Base-by-base conservation (phyloP, 805 yeast genomes). In the Isabelozyma gotoi region DNA sequence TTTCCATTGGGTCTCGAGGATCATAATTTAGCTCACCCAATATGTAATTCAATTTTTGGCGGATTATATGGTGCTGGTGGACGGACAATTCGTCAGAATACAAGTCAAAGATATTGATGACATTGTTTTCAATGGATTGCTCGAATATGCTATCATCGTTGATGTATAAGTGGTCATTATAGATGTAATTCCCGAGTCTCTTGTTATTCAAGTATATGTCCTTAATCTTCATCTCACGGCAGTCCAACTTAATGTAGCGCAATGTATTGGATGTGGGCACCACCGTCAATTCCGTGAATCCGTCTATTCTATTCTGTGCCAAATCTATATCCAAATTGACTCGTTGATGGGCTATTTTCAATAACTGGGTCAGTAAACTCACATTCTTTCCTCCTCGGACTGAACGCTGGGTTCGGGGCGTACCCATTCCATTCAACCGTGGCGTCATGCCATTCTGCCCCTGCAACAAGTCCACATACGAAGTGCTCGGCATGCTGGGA, bases 321-420 rank as follows among this genome's bases (percentile, higher is more conserved):
- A 91, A 68, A 60, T 90, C 96, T 3, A 92, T 80, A 59, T 91
- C 96, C 15, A 92, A 65, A 19, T 79, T 76, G 11, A 92, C 86
- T 51, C 85, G 78, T 62, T 92, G 97, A 61, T 90, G 96, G 4
- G 92, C 90, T 17, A 92, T 77, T 54, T 78, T 82, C 60, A 87
- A 81, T n/a, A 62, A 59, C 48, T 78, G 84, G 8, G 63, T 53
- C 63, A 53, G 65, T 11, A 67, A 41, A 39, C 55, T 58, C 19
- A 47, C 44, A 37, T 46, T 45, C 41, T 52, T 58, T 6, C 47
- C 33, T 1, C 55, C 47, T 44, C 52, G 53, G 32, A 54, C 37
- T 8, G 53, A 47, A 42, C 57, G 58, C 40, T 32, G 48, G 7
- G 55, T 48, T 42, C 52, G 48, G 7, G 65, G 63, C 8, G 39